Evolutionary conservation across 805 yeast genomes (phyloP), one percentile per base, ranked within the genome.

Genomic region (Candida germanica): DNA sequence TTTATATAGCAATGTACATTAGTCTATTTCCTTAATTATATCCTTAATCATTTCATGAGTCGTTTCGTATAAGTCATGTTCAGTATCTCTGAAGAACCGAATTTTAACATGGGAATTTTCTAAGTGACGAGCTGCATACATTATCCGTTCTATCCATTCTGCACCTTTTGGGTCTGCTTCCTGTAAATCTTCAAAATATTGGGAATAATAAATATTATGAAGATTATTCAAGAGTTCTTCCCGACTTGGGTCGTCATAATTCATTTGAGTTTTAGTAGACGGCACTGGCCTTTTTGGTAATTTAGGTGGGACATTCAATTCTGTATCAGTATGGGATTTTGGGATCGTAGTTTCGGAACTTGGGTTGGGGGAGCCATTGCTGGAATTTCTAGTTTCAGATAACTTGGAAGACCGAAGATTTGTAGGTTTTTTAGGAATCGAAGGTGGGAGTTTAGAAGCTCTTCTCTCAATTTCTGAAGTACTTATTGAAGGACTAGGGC

Each of bases 341-440:
- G 19, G n/a, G 10, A 27, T 20, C 9, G 23, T 23, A 27, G 13
- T 21, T 17, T 23, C 15, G n/a, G 36, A 13, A 8, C 24, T 4
- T 6, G 36, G 36, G 12, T 25, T 1, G 70, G 68, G 3, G 43
- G 41, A 11, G 43, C 33, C 13, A 7, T 18, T 5, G 10, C 18
- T n/a, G 12, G 6, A 7, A 7, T 6, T 25, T 25, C 27, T 25
- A 14, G 27, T 25, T 12, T 8, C 12, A 69, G 67, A 15, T 52
- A 51, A 25, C 48, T 47, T 12, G 36, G 39, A 9, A 58, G 22
- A 12, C 52, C 50, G 59, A n/a, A 73, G 49, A 3, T 46, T 35
- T 0, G 39, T 46, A 3, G 81, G 81, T 42, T 76, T 76, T 22
- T 55, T 58, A 0, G 81, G 81, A 0, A 72, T 59, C 40, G 68